Evolutionary conservation across 768 basidiomycete species (phyloP).

Genomic region (Strobilomyces echinocephalus): DNA sequence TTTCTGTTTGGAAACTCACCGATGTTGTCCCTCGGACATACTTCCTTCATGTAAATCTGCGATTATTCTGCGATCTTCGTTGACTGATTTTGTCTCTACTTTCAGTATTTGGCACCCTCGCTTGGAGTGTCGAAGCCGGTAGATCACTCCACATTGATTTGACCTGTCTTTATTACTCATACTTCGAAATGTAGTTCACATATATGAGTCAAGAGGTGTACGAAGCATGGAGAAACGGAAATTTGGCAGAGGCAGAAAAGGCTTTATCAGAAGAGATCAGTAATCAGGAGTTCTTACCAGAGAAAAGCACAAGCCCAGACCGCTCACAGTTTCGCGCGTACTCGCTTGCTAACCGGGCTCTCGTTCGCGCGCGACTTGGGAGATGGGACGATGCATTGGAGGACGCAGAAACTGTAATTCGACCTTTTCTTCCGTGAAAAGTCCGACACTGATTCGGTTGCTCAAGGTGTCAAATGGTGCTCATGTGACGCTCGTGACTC

Average conservation of each 20-base stretch:
- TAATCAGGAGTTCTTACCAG: too few relatives aligned
- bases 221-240: conserved; percentile 1
- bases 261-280: conserved; percentile 5
- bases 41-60: neutral
- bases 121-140: neutral
- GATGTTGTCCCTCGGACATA: neutral
- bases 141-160: neutral
- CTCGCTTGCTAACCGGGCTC: conserved; percentile 2
- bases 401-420: neutral
- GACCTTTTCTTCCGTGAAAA: neutral
- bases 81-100: neutral
- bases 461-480: neutral
- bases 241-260: neutral
- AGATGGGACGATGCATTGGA: conserved; percentile 2
- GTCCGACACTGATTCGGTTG: neutral
- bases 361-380: conserved; percentile 1
- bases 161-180: neutral
- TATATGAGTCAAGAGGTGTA: conserved; percentile 2
- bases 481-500: neutral
- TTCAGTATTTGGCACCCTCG: neutral
- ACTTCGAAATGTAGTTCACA: neutral
- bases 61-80: too few relatives aligned
- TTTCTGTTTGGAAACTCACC: neutral
- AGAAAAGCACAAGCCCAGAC: neutral
- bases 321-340: neutral